phyloP scores from a whole-genome alignment of 768 basidiomycete genomes.

The Suillus placidus region DNA sequence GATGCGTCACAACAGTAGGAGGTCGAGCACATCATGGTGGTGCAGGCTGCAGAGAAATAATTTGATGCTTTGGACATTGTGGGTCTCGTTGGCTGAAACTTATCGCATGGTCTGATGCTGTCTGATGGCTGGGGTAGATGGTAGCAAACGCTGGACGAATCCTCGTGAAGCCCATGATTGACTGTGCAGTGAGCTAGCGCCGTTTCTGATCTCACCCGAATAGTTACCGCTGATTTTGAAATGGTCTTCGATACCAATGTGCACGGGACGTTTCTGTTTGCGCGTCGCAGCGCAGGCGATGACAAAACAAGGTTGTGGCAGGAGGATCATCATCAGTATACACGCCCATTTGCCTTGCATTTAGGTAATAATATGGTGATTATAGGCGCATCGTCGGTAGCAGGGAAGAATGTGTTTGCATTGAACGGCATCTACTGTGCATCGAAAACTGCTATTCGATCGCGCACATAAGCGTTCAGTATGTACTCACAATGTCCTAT shows the following conservation, averaged over 20 bases:
- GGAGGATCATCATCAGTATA: conserved; percentile 40
- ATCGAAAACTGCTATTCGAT: not conserved
- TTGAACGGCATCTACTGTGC: not conserved
- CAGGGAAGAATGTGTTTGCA: conserved; percentile 36
- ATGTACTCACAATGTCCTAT: not conserved
- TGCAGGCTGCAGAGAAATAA: too few species aligned
- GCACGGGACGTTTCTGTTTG: conserved; percentile 41
- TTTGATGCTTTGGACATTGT: conserved; percentile 32
- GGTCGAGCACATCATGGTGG: too few species aligned
- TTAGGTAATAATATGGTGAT: not conserved
- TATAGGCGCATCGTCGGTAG: conserved; percentile 35
- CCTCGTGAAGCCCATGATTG: not conserved
- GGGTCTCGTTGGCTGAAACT: not conserved
- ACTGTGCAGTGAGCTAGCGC: not conserved
- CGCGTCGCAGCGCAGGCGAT: conserved; percentile 43
- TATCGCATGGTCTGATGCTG: not conserved
- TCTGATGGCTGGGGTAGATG: not conserved
- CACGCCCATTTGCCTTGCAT: not conserved
- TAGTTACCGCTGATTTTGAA: conserved; percentile 33
- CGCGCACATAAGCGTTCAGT: conserved; percentile 1
- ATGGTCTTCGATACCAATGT: conserved; percentile 36
- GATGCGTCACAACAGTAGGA: too few species aligned
- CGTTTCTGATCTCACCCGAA: not conserved
- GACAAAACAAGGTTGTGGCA: conserved; percentile 45
- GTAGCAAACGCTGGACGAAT: conserved; percentile 3